Percentiles rank a stretch among this genome's conserved stretches.
phyloP scores from a whole-genome alignment of 1,139 yeast genomes.

The Debaryomyces sp. region DNA sequence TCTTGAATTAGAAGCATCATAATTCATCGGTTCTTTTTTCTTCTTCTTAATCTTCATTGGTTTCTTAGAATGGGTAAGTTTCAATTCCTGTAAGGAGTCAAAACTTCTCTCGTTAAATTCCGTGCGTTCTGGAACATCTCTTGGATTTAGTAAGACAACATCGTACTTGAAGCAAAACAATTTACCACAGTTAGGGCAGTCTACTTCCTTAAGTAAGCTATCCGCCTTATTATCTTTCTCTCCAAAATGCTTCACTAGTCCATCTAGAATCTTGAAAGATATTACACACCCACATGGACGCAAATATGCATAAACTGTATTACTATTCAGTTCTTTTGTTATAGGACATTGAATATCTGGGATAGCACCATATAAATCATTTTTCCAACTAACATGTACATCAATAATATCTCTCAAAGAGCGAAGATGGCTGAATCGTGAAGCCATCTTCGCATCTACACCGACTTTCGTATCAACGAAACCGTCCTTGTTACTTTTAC shows the following conservation, averaged over 20 bases:
- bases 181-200: slow-evolving; percentile 40
- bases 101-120: slow-evolving; percentile 44
- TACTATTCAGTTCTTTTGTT: slow-evolving; percentile 25
- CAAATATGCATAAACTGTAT: slow-evolving; percentile 31
- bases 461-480: slow-evolving; percentile 22
- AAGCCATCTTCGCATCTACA: slow-evolving; percentile 11
- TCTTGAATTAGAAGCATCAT: slow-evolving; percentile 4
- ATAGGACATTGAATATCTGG: slow-evolving; percentile 54
- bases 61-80: slow-evolving; percentile 54
- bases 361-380: slow-evolving; percentile 19
- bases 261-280: slow-evolving; percentile 25
- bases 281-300: slow-evolving; percentile 48
- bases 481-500: slow-evolving; percentile 24
- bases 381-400: slow-evolving; percentile 29
- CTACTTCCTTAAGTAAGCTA: neutral
- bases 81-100: slow-evolving; percentile 24
- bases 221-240: slow-evolving; percentile 9
- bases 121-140: slow-evolving; percentile 19
- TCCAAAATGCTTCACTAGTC: slow-evolving; percentile 16
- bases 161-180: slow-evolving; percentile 28
- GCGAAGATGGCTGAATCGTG: slow-evolving; percentile 44
- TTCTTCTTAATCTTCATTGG: slow-evolving; percentile 30
- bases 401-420: slow-evolving; percentile 34
- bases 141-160: slow-evolving; percentile 35
- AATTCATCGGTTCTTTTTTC: slow-evolving; percentile 15